Evolutionary conservation across 768 basidiomycete species (phyloP), one percentile per base, ranked within the genome.

Genomic region (Podaxis carcinomalis): DNA sequence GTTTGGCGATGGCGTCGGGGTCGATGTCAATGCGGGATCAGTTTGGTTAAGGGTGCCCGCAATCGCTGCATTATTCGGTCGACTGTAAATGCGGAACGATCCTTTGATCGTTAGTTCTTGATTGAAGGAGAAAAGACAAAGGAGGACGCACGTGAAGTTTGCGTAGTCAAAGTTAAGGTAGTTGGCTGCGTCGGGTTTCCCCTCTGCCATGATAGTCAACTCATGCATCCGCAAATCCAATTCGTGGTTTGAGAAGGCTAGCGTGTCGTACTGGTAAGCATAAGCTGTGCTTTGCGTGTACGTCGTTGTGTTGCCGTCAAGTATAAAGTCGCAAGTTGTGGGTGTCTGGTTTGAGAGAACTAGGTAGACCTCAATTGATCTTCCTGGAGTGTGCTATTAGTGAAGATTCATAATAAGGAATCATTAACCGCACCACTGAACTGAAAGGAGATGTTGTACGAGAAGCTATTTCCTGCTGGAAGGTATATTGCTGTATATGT

Each of bases 341-440:
- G 67, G 69, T 5, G 57, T 61, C 39, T 66, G 64, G 62, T 77
- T 76, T 16, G 73, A 72, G n/a, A 76, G 74, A 36, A 78, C 72
- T 35, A 78, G 74, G 51, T 69, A 78, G 25, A 76, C 71, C 50
- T 75, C 74, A 9, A 78, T 69, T 2, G 73, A 74, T 21, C 68
- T 72, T 10, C 77, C 77, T 78, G 39, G 5, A 28, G 25, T 25
- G 25, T 3, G 25, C 25, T 25, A 25, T 25, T 3, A 25, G 25
- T 25, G 3, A 25, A 25, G 25, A 25, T 25, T 25, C 25, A 25
- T 25, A 25, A 25, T 25, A 25, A 25, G 25, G 25, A 25, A 40
- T 13, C 3, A 28, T 23, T 7, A 2, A 19, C 47, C 37, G 14
- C 19, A 59, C 58, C 51, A 19, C 53, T 28, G 27, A 59, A 59